Base-by-base conservation (phyloP, 768 basidiomycete species). In the Boletus rubropictus region DNA sequence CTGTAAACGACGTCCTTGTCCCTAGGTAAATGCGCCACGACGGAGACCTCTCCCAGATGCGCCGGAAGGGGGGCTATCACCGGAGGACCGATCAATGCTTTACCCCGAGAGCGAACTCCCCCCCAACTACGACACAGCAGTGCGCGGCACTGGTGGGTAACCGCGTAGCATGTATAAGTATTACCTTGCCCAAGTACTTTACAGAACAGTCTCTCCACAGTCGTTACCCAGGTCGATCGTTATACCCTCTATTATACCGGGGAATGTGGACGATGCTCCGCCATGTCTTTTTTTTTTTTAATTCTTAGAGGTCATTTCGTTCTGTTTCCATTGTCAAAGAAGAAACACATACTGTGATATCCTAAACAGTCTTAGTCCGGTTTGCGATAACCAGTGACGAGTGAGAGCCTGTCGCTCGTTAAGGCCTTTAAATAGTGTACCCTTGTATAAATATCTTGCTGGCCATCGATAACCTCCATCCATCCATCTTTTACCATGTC, bases 51-150 rank as follows among this genome's bases (percentile, higher is more conserved):
- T 57, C 9, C 52, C 50, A 2, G 32, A 41, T 14, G 35, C 31
- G 20, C 48, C 51, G 14, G 46, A 31, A 20, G 36, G 17, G 22
- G 35, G 12, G 18, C 11, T 11, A 8, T 21, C 42, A 11, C 22
- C 22, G 3, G 15, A 35, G 5, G 33, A 7, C 34, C 15, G 9
- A 3, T 32, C n/a, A 8, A 15, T 2, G 17, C 8, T 20, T 15
- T 40, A 37, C 27, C 18, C 20, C 42, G 9, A 15, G 24, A 27
- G 42, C 32, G 32, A 47, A 7, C 42, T 32, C 0, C 61, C 56
- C 22, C 61, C 62, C 0, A 27, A 42, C 36, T 63, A 63, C 29
- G 42, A 47, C 21, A 55, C 52, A n/a, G 62, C 46, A 27, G 31
- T 48, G 44, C 46, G 39, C 20, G 18, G 27, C 14, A 17, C n/a